Evolutionary conservation across 257 asterid genomes (phyloP), one percentile per base, ranked within the genome.

Genomic region (Henckelia pumila): DNA sequence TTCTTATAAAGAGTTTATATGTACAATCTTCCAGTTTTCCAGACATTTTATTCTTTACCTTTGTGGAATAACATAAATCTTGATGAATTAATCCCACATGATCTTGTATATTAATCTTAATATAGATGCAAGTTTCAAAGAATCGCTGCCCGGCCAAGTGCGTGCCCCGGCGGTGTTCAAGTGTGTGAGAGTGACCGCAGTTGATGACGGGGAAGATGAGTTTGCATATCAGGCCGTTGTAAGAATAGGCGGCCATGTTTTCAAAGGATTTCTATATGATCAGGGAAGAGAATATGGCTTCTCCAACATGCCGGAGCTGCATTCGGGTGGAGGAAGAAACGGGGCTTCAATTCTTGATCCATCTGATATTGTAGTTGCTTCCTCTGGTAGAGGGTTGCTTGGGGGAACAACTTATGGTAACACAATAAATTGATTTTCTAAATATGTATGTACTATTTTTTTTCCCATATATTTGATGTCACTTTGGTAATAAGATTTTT

Each of bases 171-270:
- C 96, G 1, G 84, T 81, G 19, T 89, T 89, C 84, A 83, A 83
- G 77, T 89, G 94, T 40, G 93, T 89, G 6, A 70, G 84, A 59
- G 93, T 89, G 24, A 86, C 91, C 0, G 77, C 96, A 0, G 26
- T 89, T 0, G 96, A 89, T 3, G 96, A 85, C 8, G 96, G 91
- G 0, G 94, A 89, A 0, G 92, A 86, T 44, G 96, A 89, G 69
- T 89, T 67, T 68, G 96, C 96, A 11, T 89, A 86, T 37, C 95
- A 89, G 29, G 96, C 95, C 0, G 78, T 78, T 1, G 94, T 86
- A 4, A 79, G 75, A 63, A 86, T 89, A 17, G 95, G 96, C 1
- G 96, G 96, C 16, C 96, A 84, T 69, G 83, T 86, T 30, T 89
- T 89, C 86, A 84, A 89, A 71, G 96, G 96, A 1, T 85, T 86